Conservation (phyloP, 2,329 filamentous ascomycete genomes). For the Botrytis hyacinthi region DNA sequence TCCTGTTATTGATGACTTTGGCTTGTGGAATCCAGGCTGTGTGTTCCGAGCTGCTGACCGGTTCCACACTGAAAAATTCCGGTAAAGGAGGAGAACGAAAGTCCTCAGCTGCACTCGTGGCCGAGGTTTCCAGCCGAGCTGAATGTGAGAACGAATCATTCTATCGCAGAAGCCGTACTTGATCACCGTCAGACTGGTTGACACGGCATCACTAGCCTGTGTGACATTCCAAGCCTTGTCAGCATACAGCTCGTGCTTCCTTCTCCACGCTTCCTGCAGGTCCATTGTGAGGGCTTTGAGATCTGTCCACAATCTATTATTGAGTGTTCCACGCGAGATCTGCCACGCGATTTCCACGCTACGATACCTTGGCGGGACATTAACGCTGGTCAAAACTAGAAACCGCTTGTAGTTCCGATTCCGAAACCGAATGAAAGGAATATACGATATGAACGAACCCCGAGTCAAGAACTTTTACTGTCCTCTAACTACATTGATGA, state of each 20-base stretch:
- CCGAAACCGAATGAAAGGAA: not conserved
- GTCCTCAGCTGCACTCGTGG: not conserved
- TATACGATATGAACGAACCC: not conserved
- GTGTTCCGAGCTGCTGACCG: not conserved
- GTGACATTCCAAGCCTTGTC: not conserved
- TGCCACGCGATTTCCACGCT: not conserved
- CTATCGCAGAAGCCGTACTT: not conserved
- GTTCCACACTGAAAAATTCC: not conserved
- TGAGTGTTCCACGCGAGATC: not conserved
- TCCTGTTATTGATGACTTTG: not conserved
- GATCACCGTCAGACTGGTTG: not conserved
- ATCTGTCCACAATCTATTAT: not conserved
- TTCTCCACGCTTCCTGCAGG: not conserved
- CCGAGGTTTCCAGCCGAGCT: not conserved
- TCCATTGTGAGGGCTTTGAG: not conserved
- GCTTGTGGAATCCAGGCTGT: not conserved
- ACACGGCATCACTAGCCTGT: not conserved
- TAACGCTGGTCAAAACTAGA: not conserved
- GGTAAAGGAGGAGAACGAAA: not conserved
- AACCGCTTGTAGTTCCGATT: not conserved
- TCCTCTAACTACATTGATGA: no score
- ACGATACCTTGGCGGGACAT: not conserved
- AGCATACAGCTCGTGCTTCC: not conserved
- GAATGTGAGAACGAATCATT: slow-evolving; percentile 1
- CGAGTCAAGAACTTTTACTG: not conserved